Percentiles rank a stretch among this genome's conserved stretches.
Conservation (phyloP, 768 basidiomycete species). For the Tylopilus cervinicoccineus region DNA sequence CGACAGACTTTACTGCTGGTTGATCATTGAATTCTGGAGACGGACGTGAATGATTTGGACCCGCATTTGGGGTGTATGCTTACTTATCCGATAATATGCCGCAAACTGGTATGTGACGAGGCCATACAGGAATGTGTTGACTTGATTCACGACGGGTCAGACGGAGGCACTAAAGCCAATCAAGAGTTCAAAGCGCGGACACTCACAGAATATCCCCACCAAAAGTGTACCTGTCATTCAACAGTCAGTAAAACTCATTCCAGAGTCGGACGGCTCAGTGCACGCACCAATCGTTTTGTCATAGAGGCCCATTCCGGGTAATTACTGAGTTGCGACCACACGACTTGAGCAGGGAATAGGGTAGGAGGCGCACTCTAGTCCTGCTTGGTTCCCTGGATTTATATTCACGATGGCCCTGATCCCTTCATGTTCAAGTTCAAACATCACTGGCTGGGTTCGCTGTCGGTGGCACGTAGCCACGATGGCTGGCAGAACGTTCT, state of each 20-base stretch:
- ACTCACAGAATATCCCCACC: slow-evolving; percentile 5
- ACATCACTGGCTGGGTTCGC: too few relatives aligned
- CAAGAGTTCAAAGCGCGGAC: neutral
- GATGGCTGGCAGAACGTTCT: too few relatives aligned
- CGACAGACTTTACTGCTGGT: slow-evolving; percentile 1
- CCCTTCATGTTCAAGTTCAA: too few relatives aligned
- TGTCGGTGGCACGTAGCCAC: too few relatives aligned
- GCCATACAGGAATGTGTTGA: slow-evolving; percentile 32
- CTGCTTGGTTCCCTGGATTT: too few relatives aligned
- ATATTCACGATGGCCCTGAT: too few relatives aligned
- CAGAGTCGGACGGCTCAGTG: neutral
- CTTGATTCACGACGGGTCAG: slow-evolving; percentile 2
- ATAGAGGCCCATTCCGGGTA: neutral
- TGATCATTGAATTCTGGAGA: slow-evolving; percentile 16
- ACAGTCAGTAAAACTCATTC: neutral
- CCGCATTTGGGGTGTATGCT: neutral
- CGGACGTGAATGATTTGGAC: neutral
- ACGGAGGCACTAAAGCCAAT: too few relatives aligned
- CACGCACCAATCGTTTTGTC: neutral
- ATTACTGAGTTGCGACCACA: too few relatives aligned
- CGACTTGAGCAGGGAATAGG: too few relatives aligned
- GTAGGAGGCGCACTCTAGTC: too few relatives aligned
- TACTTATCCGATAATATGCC: slow-evolving; percentile 24
- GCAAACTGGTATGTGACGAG: slow-evolving; percentile 42
- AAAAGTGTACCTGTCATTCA: slow-evolving; percentile 5